Conservation (phyloP, 345 rosid species). For the Capsella bursapastoris region DNA sequence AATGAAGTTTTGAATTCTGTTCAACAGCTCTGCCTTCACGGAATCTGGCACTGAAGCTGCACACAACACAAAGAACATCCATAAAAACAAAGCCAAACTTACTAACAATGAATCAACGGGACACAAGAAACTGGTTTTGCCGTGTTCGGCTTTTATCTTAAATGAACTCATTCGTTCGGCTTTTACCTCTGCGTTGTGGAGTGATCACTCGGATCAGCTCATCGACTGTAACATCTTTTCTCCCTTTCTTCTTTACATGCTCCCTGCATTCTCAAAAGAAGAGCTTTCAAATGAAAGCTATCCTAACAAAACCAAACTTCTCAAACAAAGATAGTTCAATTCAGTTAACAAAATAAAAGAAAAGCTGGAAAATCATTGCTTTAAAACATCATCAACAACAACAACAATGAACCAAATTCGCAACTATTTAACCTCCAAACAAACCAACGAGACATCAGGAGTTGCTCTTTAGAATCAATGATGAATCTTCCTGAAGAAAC, state of each 20-base stretch:
- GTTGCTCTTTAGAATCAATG: neutral
- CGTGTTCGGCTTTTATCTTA: neutral
- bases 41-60: conserved; percentile 77
- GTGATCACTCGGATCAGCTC: conserved; percentile 78
- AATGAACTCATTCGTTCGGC: neutral
- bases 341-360: neutral
- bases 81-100: neutral
- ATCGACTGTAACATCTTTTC: conserved; percentile 77
- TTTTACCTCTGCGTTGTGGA: conserved; percentile 83
- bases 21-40: conserved; percentile 72
- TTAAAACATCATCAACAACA: conserved; percentile 1
- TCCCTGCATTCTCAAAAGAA: conserved; percentile 49
- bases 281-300: conserved; percentile 15
- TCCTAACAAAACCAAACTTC: neutral
- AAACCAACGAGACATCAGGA: neutral
- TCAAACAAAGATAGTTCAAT: neutral
- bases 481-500: neutral
- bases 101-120: neutral
- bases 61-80: conserved; percentile 23
- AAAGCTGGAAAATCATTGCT: neutral
- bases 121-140: neutral
- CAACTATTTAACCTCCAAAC: neutral
- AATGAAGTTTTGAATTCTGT: conserved; percentile 63
- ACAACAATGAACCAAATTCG: neutral
- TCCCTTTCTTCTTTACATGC: conserved; percentile 73